Conservation (phyloP, 2,329 filamentous ascomycete genomes). For the Trichothecium sympodiale region DNA sequence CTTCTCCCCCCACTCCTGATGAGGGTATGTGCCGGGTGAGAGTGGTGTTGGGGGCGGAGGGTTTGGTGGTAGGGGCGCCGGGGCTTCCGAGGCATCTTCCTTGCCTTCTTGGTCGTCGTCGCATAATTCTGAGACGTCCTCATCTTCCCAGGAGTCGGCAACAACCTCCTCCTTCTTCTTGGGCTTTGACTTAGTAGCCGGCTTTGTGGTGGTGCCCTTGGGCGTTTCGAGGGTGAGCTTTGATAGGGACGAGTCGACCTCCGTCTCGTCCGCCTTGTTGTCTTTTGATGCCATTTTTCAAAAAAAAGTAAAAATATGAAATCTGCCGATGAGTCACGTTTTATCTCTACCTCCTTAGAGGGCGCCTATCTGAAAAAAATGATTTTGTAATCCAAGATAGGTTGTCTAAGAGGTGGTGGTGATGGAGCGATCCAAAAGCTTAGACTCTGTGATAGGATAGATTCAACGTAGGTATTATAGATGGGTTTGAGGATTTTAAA, state of each 20-base stretch:
- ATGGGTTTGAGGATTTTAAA: too few relatives aligned
- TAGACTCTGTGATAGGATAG: too few relatives aligned
- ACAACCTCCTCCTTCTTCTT: conserved; percentile 20
- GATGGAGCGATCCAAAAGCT: too few relatives aligned
- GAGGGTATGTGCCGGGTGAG: conserved; percentile 32
- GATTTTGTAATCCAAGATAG: too few relatives aligned
- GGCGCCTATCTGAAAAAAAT: too few relatives aligned
- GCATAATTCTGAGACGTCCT: conserved; percentile 38
- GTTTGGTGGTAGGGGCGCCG: conserved; percentile 4
- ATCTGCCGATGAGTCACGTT: too few relatives aligned
- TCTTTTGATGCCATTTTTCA: conserved; percentile 11
- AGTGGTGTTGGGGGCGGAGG: conserved; percentile 60
- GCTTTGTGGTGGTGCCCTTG: conserved; percentile 8
- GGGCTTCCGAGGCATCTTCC: conserved; percentile 7
- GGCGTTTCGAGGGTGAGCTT: conserved; percentile 17
- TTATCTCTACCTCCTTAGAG: too few relatives aligned
- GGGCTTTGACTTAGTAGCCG: conserved; percentile 6
- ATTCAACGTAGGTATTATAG: too few relatives aligned
- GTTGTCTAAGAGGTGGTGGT: too few relatives aligned
- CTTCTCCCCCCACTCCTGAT: conserved; percentile 5
- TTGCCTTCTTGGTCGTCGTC: conserved; percentile 18
- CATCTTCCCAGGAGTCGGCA: conserved; percentile 44
- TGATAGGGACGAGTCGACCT: conserved; percentile 18
- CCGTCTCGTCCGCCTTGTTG: conserved; percentile 10
- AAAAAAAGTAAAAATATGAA: not conserved